Evolutionary conservation across 805 yeast species (phyloP).

Genomic region (Candida saitoana): DNA sequence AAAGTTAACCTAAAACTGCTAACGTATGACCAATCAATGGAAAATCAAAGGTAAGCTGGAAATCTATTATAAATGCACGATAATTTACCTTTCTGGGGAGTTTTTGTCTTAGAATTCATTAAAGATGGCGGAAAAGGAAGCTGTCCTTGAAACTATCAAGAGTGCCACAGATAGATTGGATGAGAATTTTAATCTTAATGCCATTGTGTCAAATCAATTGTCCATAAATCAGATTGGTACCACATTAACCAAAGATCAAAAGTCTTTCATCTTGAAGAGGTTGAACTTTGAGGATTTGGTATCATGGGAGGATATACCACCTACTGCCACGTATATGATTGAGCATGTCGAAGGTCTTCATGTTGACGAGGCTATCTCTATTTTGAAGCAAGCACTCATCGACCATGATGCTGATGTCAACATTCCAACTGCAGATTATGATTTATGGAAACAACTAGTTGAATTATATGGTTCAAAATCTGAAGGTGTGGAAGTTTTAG

Average conservation of each 20-base stretch:
- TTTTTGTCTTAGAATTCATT: no score
- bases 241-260: slow-evolving; percentile 22
- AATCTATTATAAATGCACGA: no score
- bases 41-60: no score
- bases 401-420: slow-evolving; percentile 32
- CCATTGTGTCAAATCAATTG: slow-evolving; percentile 21
- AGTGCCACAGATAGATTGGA: no score
- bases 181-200: no score
- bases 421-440: slow-evolving; percentile 26
- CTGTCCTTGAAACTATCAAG: no score
- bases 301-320: slow-evolving; percentile 29
- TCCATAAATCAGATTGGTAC: slow-evolving; percentile 21
- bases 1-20: no score
- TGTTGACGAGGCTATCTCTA: slow-evolving; percentile 19
- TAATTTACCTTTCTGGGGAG: no score
- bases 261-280: slow-evolving; percentile 24
- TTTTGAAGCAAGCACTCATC: slow-evolving; percentile 25
- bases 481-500: not conserved
- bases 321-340: slow-evolving; percentile 24
- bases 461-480: slow-evolving; percentile 2
- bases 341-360: slow-evolving; percentile 24
- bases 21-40: no score
- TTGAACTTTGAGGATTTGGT: slow-evolving; percentile 22
- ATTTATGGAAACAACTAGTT: slow-evolving; percentile 18
- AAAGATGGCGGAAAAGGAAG: no score